phyloP scores from a whole-genome alignment of 129 eudicot genomes.

The Cynara cardunculus region DNA sequence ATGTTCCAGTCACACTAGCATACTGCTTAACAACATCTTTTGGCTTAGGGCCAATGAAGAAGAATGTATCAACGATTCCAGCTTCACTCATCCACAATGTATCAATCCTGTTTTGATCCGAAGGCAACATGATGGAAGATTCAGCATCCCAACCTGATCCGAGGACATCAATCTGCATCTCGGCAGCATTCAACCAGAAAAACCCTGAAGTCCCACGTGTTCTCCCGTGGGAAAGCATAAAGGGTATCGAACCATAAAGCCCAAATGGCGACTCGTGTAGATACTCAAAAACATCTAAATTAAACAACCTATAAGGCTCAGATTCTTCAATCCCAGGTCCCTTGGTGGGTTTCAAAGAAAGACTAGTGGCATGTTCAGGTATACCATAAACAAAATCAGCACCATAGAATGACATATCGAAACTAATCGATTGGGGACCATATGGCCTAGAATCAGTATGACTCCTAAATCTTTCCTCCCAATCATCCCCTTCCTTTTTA shows the following conservation, averaged over 20 bases:
- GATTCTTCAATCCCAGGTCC: conserved; percentile 87
- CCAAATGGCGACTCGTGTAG: conserved; percentile 90
- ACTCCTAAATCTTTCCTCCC: conserved; percentile 78
- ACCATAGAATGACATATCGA: conserved; percentile 80
- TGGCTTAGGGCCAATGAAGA: conserved; percentile 86
- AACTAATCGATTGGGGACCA: conserved; percentile 90
- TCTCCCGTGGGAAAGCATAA: conserved; percentile 85
- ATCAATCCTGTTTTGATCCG: conserved; percentile 68
- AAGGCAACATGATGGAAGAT: conserved; percentile 46
- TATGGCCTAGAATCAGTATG: conserved; percentile 83
- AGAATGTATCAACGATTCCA: conserved; percentile 84
- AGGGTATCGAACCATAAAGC: conserved; percentile 83
- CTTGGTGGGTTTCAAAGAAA: conserved; percentile 75
- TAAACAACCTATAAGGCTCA: conserved; percentile 88
- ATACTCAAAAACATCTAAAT: conserved; percentile 91
- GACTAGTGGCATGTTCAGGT: conserved; percentile 94
- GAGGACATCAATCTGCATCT: conserved; percentile 98
- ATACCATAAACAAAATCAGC: conserved; percentile 95
- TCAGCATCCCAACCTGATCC: conserved; percentile 87
- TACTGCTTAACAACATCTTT: conserved; percentile 95
- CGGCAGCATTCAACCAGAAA: conserved; percentile 98
- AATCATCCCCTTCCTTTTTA: conserved; percentile 74
- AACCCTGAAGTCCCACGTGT: conserved; percentile 70
- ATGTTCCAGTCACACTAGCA: conserved; percentile 69
- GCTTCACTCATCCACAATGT: conserved; percentile 98